phyloP scores from a whole-genome alignment of 352 stramenopile genomes.

The Phytophthora megakarya region DNA sequence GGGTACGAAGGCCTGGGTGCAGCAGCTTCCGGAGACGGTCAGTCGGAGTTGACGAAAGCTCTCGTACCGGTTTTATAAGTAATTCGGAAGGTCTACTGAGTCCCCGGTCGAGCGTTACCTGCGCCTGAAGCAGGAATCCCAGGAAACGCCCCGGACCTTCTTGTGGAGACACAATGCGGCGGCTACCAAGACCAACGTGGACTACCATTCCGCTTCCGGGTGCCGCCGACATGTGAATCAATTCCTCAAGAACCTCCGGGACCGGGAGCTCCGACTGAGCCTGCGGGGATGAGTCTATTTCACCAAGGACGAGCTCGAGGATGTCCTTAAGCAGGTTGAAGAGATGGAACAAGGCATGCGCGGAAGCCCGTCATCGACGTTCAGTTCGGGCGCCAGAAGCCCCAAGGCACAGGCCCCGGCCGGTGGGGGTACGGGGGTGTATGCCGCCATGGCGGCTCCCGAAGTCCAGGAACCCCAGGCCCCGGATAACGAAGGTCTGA shows the following conservation, averaged over 20 bases:
- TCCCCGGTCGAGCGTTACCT: neutral
- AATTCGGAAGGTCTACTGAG: conserved; percentile 1
- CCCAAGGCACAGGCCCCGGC: neutral
- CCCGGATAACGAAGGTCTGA: neutral
- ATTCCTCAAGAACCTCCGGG: conserved; percentile 9
- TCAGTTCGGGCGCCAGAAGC: no score
- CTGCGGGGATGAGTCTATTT: neutral
- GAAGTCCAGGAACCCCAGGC: neutral
- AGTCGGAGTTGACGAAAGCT: neutral
- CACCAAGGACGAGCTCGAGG: neutral
- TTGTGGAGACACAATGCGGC: conserved; percentile 1
- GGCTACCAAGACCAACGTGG: conserved; percentile 2
- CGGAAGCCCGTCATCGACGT: no score
- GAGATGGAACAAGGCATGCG: no score
- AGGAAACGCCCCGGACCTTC: neutral
- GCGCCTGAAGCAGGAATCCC: neutral
- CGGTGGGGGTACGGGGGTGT: neutral
- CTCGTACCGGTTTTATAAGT: neutral
- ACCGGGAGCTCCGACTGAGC: neutral
- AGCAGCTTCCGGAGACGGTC: neutral
- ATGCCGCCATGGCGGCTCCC: no score
- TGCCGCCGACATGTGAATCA: neutral
- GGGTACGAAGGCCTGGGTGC: no score
- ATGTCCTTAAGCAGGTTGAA: no score
- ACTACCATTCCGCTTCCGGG: neutral